Evolutionary conservation across 352 stramenopile species (phyloP).

Genomic region (Globisporangium ultimum): DNA sequence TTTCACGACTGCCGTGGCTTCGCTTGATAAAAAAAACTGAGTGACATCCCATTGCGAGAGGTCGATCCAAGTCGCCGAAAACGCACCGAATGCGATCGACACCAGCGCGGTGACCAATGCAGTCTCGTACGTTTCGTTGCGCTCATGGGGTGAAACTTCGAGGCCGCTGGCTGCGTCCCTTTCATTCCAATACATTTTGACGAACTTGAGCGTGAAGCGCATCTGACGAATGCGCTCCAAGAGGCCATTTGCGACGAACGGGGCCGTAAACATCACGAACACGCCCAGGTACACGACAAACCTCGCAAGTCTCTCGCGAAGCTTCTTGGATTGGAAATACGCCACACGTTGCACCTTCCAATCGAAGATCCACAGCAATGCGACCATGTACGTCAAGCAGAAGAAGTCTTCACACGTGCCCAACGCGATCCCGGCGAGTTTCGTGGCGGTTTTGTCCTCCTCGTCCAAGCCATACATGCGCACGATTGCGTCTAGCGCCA

Average conservation of each 20-base stretch:
- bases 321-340: no score
- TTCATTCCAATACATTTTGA: slow-evolving; percentile 35
- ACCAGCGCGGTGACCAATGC: slow-evolving; percentile 11
- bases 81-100: slow-evolving; percentile 20
- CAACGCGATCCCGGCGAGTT: slow-evolving; percentile 14
- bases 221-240: slow-evolving; percentile 30
- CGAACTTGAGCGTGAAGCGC: slow-evolving; percentile 49
- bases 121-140: slow-evolving; percentile 14
- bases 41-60: slow-evolving; percentile 27
- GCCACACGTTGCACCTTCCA: not conserved
- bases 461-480: slow-evolving; percentile 19
- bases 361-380: slow-evolving; percentile 21
- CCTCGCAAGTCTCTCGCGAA: not conserved
- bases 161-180: slow-evolving; percentile 24
- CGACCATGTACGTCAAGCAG: slow-evolving; percentile 26
- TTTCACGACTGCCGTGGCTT: not conserved
- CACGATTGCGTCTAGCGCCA: slow-evolving; percentile 18
- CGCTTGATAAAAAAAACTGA: slow-evolving; percentile 5
- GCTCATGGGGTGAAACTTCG: slow-evolving; percentile 26
- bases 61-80: slow-evolving; percentile 22
- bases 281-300: slow-evolving; percentile 31
- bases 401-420: slow-evolving; percentile 24
- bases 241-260: slow-evolving; percentile 32
- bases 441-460: slow-evolving; percentile 16
- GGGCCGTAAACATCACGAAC: slow-evolving; percentile 19